Percentiles rank a stretch among this genome's conserved stretches.
These are phyloP conservation scores for Penicillium sp. DNA, from an alignment of 2,329 filamentous ascomycete genomes.

Conservation along the genomic window DNA sequence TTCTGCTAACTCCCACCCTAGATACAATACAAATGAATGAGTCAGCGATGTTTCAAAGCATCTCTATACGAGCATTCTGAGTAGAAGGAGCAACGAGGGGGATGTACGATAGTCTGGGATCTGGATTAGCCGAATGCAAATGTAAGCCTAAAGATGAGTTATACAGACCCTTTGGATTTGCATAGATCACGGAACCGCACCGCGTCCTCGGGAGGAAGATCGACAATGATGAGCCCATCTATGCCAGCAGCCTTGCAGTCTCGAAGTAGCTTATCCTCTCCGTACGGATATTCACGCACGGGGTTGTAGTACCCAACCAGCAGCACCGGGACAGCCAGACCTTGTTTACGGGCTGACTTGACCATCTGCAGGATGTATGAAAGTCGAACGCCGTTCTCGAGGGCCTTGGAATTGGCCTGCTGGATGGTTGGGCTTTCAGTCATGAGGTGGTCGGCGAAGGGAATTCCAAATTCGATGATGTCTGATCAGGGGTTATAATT, in stretches of 20 bases:
- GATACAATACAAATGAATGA: conserved; percentile 98
- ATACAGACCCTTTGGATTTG: conserved; percentile 64
- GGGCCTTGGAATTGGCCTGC: conserved; percentile 80
- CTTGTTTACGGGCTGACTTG: conserved; percentile 69
- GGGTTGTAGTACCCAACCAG: conserved; percentile 99
- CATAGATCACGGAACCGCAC: conserved; percentile 81
- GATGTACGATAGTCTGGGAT: conserved; percentile 77
- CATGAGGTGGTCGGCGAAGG: conserved; percentile 96
- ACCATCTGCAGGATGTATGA: conserved; percentile 77
- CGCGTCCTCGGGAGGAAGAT: conserved; percentile 14
- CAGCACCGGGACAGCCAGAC: conserved; percentile 76
- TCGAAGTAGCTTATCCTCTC: conserved; percentile 77
- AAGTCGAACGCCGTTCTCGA: conserved; percentile 83
- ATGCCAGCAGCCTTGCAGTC: conserved; percentile 64
- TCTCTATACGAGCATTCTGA: conserved; percentile 83
- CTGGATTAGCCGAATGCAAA: not conserved
- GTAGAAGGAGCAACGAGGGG: conserved; percentile 90
- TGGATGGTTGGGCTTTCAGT: conserved; percentile 95
- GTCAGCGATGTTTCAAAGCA: conserved; percentile 89
- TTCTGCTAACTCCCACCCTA: conserved; percentile 89
- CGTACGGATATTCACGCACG: conserved; percentile 71
- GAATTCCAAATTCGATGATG: conserved; percentile 88
- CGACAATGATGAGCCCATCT: conserved; percentile 20
- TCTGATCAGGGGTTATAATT: conserved; percentile 52
- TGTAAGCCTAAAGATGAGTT: not conserved